These are phyloP conservation scores for Alternaria tenuissima DNA, from an alignment of 2,329 filamentous ascomycete species.

Conservation along the genomic window DNA sequence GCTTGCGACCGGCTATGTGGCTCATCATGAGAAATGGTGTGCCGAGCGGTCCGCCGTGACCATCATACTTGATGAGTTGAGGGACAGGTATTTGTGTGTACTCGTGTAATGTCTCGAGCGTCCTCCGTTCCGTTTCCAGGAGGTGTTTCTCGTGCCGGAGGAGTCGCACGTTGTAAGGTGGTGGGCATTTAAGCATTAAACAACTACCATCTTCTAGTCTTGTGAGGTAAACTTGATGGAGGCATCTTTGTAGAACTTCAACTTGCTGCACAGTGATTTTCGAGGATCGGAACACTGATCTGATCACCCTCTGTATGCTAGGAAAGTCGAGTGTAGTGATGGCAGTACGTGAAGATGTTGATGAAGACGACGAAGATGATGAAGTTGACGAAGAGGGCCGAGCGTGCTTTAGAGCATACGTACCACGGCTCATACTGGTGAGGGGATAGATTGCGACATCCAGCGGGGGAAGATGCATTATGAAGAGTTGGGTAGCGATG, in stretches of 20 bases:
- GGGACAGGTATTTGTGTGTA: conserved; percentile 50
- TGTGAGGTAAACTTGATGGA: conserved; percentile 55
- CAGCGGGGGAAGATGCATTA: conserved; percentile 50
- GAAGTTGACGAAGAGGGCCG: conserved; percentile 36
- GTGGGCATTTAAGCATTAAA: conserved; percentile 54
- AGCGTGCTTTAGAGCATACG: conserved; percentile 32
- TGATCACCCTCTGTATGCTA: conserved; percentile 47
- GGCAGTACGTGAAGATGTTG: conserved; percentile 30
- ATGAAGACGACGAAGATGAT: conserved; percentile 39
- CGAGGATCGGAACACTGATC: conserved; percentile 42
- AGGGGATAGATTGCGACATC: conserved; percentile 44
- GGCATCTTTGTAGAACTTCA: conserved; percentile 45
- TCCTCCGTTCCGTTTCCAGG: conserved; percentile 51
- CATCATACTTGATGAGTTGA: conserved; percentile 51
- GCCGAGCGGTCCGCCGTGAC: conserved; percentile 37
- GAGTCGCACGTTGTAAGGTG: conserved; percentile 48
- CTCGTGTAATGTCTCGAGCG: conserved; percentile 50
- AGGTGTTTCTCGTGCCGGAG: conserved; percentile 55
- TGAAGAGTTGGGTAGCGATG: conserved; percentile 27
- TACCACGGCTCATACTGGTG: conserved; percentile 47
- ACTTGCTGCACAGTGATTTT: conserved; percentile 45
- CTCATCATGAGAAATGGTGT: conserved; percentile 47
- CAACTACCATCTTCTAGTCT: conserved; percentile 50
- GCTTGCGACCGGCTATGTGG: conserved; percentile 43
- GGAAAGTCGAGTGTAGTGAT: conserved; percentile 40